Evolutionary conservation across 306 rosid species (phyloP).

Genomic region (Cucumis melo): DNA sequence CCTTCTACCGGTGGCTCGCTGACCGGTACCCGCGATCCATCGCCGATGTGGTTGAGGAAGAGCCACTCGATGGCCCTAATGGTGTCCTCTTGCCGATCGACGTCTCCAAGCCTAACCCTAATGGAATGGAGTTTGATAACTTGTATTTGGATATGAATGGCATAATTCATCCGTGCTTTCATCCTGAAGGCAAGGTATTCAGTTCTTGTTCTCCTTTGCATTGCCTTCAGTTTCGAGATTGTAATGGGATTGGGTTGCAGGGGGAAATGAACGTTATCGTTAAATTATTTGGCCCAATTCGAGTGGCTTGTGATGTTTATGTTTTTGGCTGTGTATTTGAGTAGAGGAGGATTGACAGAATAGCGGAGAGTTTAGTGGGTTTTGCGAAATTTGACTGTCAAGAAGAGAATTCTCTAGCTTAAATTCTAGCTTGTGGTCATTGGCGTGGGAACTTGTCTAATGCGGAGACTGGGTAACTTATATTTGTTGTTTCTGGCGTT

Average conservation of each 20-base stretch:
- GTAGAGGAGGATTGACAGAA: not conserved
- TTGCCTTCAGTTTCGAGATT: not conserved
- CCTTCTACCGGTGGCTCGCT: slow-evolving; percentile 96
- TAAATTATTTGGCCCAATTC: not conserved
- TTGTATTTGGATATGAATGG: slow-evolving; percentile 90
- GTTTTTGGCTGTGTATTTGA: not conserved
- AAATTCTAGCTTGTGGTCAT: not conserved
- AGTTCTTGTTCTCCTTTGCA: not conserved
- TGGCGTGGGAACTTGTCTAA: not conserved
- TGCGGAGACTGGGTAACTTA: not conserved
- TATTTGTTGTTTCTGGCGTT: not conserved
- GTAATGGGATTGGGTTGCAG: not conserved
- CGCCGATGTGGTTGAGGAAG: slow-evolving; percentile 68
- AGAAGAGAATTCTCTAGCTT: not conserved
- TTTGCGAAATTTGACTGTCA: not conserved
- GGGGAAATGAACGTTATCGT: not conserved
- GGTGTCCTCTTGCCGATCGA: slow-evolving; percentile 28
- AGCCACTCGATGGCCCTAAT: slow-evolving; percentile 16
- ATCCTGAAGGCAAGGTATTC: slow-evolving; percentile 80
- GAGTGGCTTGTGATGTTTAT: not conserved
- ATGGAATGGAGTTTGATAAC: slow-evolving; percentile 85
- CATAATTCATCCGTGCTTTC: slow-evolving; percentile 93
- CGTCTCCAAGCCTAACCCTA: slow-evolving; percentile 74
- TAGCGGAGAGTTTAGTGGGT: not conserved
- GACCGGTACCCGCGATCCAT: slow-evolving; percentile 85